Percentiles rank a stretch among this genome's conserved stretches.
Evolutionary conservation across 768 basidiomycete species (phyloP).

Genomic region (Calocybe cyanea): DNA sequence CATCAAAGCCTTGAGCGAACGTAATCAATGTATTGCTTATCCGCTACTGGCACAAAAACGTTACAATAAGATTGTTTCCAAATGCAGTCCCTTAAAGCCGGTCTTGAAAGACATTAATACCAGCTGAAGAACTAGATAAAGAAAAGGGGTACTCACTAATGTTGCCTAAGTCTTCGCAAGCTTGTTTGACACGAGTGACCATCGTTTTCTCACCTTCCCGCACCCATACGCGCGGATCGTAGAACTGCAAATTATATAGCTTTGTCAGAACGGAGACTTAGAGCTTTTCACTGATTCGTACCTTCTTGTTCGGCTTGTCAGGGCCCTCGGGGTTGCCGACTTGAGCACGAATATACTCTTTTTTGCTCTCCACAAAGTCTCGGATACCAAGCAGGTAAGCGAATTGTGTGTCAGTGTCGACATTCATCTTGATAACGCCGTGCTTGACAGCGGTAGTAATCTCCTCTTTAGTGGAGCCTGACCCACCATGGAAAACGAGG

Average conservation of each 20-base stretch:
- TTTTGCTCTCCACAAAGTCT: constrained; percentile 84
- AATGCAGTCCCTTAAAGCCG: no score
- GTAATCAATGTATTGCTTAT: no score
- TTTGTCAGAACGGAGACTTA: background rate
- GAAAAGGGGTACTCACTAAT: constrained; percentile 22
- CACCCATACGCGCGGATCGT: constrained; percentile 98
- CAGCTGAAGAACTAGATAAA: background rate
- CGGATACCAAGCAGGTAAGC: constrained; percentile 88
- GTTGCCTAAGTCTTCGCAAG: constrained; percentile 86
- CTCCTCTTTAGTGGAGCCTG: constrained; percentile 94
- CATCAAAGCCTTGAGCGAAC: no score
- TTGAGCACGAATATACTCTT: constrained; percentile 84
- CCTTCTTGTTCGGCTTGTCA: constrained; percentile 99
- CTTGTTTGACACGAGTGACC: constrained; percentile 80
- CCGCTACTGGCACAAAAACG: no score
- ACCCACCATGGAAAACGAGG: constrained; percentile 99
- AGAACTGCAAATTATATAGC: constrained; percentile 46
- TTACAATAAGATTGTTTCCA: no score
- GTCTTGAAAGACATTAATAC: no score
- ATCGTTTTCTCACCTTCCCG: constrained; percentile 98
- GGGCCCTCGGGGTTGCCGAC: constrained; percentile 96
- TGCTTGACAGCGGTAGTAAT: constrained; percentile 86
- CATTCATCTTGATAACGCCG: constrained; percentile 99
- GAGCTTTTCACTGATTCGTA: constrained; percentile 19
- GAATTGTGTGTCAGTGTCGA: constrained; percentile 92